These are phyloP conservation scores for Streptanthus diversifolius DNA, from an alignment of 345 rosid species.

Conservation along the genomic window DNA sequence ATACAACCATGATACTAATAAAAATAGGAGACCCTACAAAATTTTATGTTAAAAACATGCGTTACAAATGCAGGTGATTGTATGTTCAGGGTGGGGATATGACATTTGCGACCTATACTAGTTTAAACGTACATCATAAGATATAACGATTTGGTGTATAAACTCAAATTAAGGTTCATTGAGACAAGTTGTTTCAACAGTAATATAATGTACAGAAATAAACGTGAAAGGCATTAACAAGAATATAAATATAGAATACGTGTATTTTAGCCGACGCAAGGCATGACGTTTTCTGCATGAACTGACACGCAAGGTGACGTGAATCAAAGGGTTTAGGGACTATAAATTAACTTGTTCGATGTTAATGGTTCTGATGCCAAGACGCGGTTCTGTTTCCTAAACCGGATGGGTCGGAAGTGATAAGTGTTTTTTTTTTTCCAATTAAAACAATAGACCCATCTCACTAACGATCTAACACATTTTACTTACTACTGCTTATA, in stretches of 20 bases:
- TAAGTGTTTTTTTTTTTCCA: too few relatives aligned
- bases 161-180: background rate
- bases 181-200: background rate
- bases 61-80: too few relatives aligned
- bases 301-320: background rate
- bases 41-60: too few relatives aligned
- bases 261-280: slow-evolving; percentile 16
- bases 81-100: background rate
- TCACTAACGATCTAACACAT: background rate
- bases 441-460: background rate
- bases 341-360: background rate
- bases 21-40: background rate
- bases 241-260: background rate
- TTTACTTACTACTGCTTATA: background rate
- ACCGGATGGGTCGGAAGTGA: slow-evolving; percentile 20
- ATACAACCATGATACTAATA: background rate
- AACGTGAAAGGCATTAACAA: background rate
- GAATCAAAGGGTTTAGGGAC: slow-evolving; percentile 6
- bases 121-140: background rate
- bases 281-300: slow-evolving; percentile 23
- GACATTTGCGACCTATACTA: background rate
- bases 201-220: background rate
- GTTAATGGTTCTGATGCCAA: slow-evolving; percentile 19
- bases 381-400: slow-evolving; percentile 26
- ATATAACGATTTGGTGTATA: background rate